Base-by-base conservation (phyloP, 1,284 basidiomycete species). In the Boletus smithii region DNA sequence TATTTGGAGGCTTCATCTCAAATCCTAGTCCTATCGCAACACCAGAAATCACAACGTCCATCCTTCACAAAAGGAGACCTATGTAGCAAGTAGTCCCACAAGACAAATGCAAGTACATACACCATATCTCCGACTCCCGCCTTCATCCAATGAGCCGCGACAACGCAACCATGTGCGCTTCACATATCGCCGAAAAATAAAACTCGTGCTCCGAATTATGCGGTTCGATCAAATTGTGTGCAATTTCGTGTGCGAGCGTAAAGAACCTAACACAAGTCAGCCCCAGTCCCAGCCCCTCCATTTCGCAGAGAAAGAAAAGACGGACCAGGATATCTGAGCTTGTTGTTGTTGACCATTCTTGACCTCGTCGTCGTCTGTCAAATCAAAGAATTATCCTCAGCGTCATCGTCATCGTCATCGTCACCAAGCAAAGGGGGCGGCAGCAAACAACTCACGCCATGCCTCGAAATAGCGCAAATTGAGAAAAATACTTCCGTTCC, bases 141-240 rank as follows among this genome's bases (percentile, higher is more conserved):
- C 26, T 6, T 20, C 20, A 20, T 20, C 30, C 30, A 31, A 31
- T 16, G 30, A 31, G 30, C 34, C 32, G 43, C 20, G 62, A 63
- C 30, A 77, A 59, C 16, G 61, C 57, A 49, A 69, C 53, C 20
- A 80, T 53, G 53, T 76, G 71, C 33, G 72, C 78, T 67, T 97
- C 91, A 51, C 89, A 88, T 17, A 97, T 89, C 6, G 88, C 84
- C 26, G 91, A 91, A 61, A 97, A 95, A 67, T 93, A 97, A 67
- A 95, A 97, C 58, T 94, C 91, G 61, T 95, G 92, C 62, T 90
- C 87, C 4, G 87, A 85, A 57, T 89, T 88, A 58, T 90, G 87
- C 0, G 79, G 76, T 40, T 82, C 74, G 14, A 91, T 86, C 2
- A 92, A 72, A 58, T 93, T 93, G 65, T 93, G 90, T 2, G 88